Conservation (phyloP, 148 eudicot species). For the Spergularia marina region DNA sequence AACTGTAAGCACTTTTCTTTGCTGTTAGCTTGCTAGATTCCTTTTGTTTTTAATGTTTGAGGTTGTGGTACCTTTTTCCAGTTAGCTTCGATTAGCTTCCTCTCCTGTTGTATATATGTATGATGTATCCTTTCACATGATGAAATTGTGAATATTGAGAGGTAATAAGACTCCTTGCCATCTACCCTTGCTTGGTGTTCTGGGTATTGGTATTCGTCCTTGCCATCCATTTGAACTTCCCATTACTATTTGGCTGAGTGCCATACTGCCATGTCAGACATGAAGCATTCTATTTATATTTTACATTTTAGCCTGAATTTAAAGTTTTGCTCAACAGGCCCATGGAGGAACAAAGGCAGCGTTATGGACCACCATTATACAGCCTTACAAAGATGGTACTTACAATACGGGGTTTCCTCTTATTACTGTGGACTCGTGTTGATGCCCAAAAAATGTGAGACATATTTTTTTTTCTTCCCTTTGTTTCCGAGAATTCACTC, state of each 20-base stretch:
- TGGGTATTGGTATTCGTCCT: not conserved
- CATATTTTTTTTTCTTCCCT: constrained; percentile 10
- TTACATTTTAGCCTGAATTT: not conserved
- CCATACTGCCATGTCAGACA: not conserved
- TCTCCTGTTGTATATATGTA: not conserved
- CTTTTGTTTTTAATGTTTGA: no score
- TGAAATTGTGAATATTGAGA: not conserved
- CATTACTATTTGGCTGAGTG: not conserved
- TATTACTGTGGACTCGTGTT: constrained; percentile 56
- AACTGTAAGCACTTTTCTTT: no score
- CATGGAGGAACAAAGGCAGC: constrained; percentile 97
- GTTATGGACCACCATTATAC: constrained; percentile 97
- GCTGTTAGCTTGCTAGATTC: no score
- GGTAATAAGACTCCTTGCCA: not conserved
- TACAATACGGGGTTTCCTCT: constrained; percentile 60
- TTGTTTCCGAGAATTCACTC: no score
- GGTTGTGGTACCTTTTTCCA: not conserved
- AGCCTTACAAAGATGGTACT: constrained; percentile 81
- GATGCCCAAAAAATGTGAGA: constrained; percentile 74
- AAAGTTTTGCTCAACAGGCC: constrained; percentile 51
- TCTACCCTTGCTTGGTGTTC: not conserved
- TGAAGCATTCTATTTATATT: not conserved
- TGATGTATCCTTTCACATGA: not conserved
- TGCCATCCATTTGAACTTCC: constrained; percentile 7
- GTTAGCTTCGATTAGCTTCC: not conserved